Percentiles rank a stretch among this genome's conserved stretches.
These are phyloP conservation scores for Medicago ruthenica DNA, from an alignment of 306 rosid genomes.

Conservation along the genomic window DNA sequence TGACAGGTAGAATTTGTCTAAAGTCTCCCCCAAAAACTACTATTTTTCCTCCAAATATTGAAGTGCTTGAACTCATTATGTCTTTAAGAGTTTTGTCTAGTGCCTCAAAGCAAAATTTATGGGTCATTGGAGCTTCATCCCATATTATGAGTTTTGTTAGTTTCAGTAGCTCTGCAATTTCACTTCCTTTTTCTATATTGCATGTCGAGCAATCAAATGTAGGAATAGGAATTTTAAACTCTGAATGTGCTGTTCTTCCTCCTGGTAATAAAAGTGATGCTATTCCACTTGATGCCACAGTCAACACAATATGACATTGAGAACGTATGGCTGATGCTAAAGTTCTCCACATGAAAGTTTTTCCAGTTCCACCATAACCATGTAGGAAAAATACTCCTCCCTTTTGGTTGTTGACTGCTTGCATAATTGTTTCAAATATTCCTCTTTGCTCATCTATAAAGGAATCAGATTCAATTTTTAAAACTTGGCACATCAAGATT, in stretches of 20 bases:
- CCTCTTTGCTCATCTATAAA: constrained; percentile 21
- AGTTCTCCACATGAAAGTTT: constrained; percentile 33
- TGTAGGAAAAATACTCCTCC: constrained; percentile 27
- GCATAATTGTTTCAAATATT: constrained; percentile 30
- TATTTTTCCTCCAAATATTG: constrained; percentile 25
- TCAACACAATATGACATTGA: constrained; percentile 15
- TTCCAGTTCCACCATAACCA: constrained; percentile 24
- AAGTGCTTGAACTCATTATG: constrained; percentile 16
- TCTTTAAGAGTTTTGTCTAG: constrained; percentile 19
- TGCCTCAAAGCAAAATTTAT: constrained; percentile 29
- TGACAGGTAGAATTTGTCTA: constrained; percentile 26
- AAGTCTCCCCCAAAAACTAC: constrained; percentile 25
- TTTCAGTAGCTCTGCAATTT: constrained; percentile 14
- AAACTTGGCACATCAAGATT: neutral
- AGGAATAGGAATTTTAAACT: constrained; percentile 20
- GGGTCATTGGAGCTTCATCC: constrained; percentile 30
- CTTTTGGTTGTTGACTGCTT: neutral
- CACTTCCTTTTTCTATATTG: constrained; percentile 16
- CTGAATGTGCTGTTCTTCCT: constrained; percentile 21
- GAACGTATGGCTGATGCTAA: constrained; percentile 29
- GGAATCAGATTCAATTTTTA: neutral
- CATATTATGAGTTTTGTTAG: constrained; percentile 22
- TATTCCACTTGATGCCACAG: constrained; percentile 32
- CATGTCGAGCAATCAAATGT: neutral
- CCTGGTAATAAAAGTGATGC: constrained; percentile 28